Evolutionary conservation across 306 rosid genomes (phyloP).

Genomic region (Glycine soja): DNA sequence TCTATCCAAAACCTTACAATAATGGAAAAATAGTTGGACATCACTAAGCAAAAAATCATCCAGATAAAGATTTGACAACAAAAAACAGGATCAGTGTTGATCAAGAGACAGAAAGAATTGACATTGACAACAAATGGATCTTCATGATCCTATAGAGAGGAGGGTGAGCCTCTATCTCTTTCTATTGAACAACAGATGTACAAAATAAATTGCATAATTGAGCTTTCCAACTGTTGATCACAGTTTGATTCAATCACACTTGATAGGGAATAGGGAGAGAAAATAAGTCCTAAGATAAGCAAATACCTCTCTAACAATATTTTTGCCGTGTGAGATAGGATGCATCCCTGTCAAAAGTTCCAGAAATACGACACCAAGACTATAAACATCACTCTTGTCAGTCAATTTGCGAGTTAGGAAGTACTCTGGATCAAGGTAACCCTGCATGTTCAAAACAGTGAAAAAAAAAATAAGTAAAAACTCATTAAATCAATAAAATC

Average conservation of each 20-base stretch:
- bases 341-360: slow-evolving; percentile 93
- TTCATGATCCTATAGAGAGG: background rate
- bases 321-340: slow-evolving; percentile 91
- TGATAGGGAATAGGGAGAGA: slow-evolving; percentile 34
- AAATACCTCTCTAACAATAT: slow-evolving; percentile 94
- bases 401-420: slow-evolving; percentile 90
- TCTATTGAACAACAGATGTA: background rate
- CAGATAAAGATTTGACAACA: background rate
- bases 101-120: background rate
- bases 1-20: background rate
- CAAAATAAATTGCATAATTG: background rate
- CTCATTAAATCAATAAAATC: slow-evolving; percentile 3
- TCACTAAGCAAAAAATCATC: background rate
- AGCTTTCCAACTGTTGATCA: background rate
- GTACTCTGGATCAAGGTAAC: slow-evolving; percentile 97
- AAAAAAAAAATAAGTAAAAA: background rate
- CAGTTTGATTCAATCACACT: slow-evolving; percentile 15
- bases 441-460: slow-evolving; percentile 60
- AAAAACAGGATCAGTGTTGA: background rate
- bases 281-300: slow-evolving; percentile 2
- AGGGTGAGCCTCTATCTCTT: background rate
- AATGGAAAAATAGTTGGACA: slow-evolving; percentile 14
- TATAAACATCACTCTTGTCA: slow-evolving; percentile 95
- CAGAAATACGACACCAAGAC: slow-evolving; percentile 89
- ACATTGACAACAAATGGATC: background rate